Evolutionary conservation across 768 basidiomycete species (phyloP).

Genomic region (Russula sp.): DNA sequence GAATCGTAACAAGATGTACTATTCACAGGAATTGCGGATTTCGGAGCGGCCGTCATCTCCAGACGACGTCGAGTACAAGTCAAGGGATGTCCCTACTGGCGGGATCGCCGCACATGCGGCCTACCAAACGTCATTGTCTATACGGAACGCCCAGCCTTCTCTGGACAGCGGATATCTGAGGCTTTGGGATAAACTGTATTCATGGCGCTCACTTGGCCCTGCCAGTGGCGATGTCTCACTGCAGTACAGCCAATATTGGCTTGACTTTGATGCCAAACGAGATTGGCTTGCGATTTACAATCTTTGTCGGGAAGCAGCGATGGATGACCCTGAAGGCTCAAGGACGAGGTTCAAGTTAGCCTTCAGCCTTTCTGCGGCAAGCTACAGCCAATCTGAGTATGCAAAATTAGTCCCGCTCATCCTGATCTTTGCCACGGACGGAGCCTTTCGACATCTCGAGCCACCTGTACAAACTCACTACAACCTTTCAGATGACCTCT

Average conservation of each 20-base stretch:
- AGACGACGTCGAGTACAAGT: not conserved
- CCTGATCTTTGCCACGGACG: not conserved
- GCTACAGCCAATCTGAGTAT: not conserved
- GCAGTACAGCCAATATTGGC: constrained; percentile 9
- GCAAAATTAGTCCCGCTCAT: not conserved
- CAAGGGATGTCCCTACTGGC: not conserved
- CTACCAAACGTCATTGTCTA: constrained; percentile 1
- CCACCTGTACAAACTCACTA: not conserved
- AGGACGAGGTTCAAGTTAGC: not conserved
- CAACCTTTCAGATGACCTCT: not conserved
- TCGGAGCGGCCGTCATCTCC: not conserved
- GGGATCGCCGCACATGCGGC: not conserved
- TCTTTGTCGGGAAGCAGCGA: not conserved
- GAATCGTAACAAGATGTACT: constrained; percentile 5
- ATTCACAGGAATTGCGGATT: not conserved
- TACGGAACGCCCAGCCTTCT: not conserved
- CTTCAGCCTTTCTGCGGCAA: constrained; percentile 3
- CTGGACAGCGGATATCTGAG: not conserved
- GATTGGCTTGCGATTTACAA: not conserved
- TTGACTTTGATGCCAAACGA: not conserved
- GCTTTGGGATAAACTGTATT: not conserved
- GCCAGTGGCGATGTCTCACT: not conserved
- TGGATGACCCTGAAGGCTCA: not conserved
- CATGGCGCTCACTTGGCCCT: constrained; percentile 5
- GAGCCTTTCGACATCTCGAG: not conserved